Conservation (phyloP, 129 eudicot genomes). For the Daucus carota region DH1_v3.0 NC_030381.2:20800001-20800500, state of each 20-base stretch:
- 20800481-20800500: not conserved
- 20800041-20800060: not conserved
- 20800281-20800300: not conserved
- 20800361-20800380: not conserved
- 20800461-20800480: not conserved
- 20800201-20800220: not conserved
- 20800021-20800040: not conserved
- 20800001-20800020: not conserved
- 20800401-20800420: constrained; percentile 1
- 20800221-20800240: not conserved
- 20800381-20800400: constrained; percentile 1
- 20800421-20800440: constrained; percentile 2
- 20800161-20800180: not conserved
- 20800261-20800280: not conserved
- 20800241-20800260: not conserved
- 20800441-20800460: not conserved
- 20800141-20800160: not conserved
- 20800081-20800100: not conserved
- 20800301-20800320: not conserved
- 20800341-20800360: not conserved
- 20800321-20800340: not conserved
- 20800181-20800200: not conserved
- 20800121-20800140: not conserved
- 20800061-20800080: not conserved
- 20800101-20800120: not conserved